These are phyloP conservation scores for Monosporozyma unispora DNA, from an alignment of 805 yeast species.

Conservation along the genomic window DNA sequence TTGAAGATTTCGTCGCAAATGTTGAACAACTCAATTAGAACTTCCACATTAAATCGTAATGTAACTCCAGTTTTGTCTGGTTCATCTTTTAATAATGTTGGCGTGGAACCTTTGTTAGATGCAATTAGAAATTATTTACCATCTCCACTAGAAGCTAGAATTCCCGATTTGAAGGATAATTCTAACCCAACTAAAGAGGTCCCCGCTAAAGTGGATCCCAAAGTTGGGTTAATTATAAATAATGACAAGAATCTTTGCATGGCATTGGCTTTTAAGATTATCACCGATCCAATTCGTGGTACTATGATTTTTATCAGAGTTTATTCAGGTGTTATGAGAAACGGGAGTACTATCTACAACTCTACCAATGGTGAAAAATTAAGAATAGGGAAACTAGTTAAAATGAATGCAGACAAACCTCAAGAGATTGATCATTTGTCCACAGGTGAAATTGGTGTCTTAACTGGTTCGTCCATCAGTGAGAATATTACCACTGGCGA, in stretches of 20 bases:
- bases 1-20: constrained; percentile 48
- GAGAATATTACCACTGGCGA: constrained; percentile 82
- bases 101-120: constrained; percentile 90
- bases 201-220: constrained; percentile 33
- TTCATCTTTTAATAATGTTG: constrained; percentile 83
- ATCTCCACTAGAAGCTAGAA: constrained; percentile 56
- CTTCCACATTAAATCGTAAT: constrained; percentile 47
- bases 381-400: constrained; percentile 55
- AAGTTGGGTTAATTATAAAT: constrained; percentile 44
- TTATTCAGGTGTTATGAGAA: constrained; percentile 66
- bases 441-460: constrained; percentile 85
- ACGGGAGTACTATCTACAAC: constrained; percentile 55
- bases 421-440: constrained; percentile 54
- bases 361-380: constrained; percentile 61
- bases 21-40: constrained; percentile 53
- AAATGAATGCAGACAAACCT: constrained; percentile 85
- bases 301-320: constrained; percentile 79
- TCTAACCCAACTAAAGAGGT: constrained; percentile 8
- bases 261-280: constrained; percentile 86
- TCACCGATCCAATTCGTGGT: constrained; percentile 77
- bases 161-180: constrained; percentile 43
- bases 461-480: constrained; percentile 30
- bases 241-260: constrained; percentile 53
- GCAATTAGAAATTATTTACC: constrained; percentile 74
- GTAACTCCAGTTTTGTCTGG: constrained; percentile 86